These are phyloP conservation scores for Eucalyptus melliodora DNA, from an alignment of 345 rosid genomes.

Conservation along the genomic window DNA sequence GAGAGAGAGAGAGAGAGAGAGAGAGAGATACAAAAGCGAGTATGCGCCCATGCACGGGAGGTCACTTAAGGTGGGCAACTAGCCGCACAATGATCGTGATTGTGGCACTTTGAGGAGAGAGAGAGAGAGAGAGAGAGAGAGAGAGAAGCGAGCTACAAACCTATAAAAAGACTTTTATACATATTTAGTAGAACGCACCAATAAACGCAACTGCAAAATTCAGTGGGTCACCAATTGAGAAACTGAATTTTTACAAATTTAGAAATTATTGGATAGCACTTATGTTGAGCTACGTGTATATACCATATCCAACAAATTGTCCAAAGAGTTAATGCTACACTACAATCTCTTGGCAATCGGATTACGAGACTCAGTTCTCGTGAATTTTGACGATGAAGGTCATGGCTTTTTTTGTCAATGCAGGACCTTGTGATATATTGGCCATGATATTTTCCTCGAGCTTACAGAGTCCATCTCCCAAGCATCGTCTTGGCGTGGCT, in stretches of 20 bases:
- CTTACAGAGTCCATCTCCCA: background rate
- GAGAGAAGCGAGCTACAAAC: background rate
- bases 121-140: background rate
- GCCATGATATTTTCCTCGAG: slow-evolving; percentile 2
- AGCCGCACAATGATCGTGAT: background rate
- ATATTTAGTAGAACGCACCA: background rate
- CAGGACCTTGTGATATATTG: slow-evolving; percentile 23
- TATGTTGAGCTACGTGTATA: background rate
- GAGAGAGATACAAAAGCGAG: background rate
- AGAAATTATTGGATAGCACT: background rate
- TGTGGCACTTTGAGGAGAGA: background rate
- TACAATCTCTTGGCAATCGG: too few species aligned
- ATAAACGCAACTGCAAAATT: background rate
- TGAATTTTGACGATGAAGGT: slow-evolving; percentile 47
- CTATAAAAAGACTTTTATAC: too few species aligned
- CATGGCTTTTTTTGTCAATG: slow-evolving; percentile 18
- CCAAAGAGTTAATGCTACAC: background rate
- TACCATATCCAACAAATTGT: background rate
- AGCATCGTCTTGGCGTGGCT: background rate
- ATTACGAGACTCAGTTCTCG: slow-evolving; percentile 7
- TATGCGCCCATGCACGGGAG: background rate
- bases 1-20: too few species aligned
- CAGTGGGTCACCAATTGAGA: background rate
- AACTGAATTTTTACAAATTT: background rate
- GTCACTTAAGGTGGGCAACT: background rate